Percentiles rank a stretch among this genome's conserved stretches.
These are phyloP conservation scores for Stachybotrys echinatus DNA, from an alignment of 2,329 filamentous ascomycete genomes.

Conservation along the genomic window DNA sequence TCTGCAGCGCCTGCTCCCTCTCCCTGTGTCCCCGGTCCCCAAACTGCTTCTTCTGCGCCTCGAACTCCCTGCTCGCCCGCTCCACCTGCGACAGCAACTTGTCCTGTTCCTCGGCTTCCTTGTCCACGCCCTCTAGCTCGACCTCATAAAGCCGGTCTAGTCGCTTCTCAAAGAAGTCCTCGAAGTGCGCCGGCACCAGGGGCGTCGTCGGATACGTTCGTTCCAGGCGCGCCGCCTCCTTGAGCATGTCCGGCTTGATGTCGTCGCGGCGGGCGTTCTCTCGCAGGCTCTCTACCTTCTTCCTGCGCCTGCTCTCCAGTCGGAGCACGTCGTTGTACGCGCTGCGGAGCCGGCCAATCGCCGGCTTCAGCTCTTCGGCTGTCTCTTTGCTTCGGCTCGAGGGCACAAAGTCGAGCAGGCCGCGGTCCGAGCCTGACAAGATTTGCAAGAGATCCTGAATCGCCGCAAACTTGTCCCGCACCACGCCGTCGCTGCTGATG, in stretches of 20 bases:
- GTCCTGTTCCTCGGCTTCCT: slow-evolving; percentile 73
- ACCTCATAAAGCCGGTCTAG: slow-evolving; percentile 71
- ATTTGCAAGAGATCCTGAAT: slow-evolving; percentile 71
- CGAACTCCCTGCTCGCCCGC: slow-evolving; percentile 74
- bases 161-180: slow-evolving; percentile 80
- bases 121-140: slow-evolving; percentile 65
- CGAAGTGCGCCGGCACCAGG: slow-evolving; percentile 85
- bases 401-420: slow-evolving; percentile 83
- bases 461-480: slow-evolving; percentile 72
- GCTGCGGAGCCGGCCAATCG: slow-evolving; percentile 70
- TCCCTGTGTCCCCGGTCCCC: slow-evolving; percentile 60
- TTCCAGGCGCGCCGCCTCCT: slow-evolving; percentile 79
- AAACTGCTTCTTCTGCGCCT: slow-evolving; percentile 61
- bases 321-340: slow-evolving; percentile 80
- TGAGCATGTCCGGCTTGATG: slow-evolving; percentile 77
- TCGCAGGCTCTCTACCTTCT: slow-evolving; percentile 72
- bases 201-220: slow-evolving; percentile 78
- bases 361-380: slow-evolving; percentile 73
- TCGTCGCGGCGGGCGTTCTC: slow-evolving; percentile 83
- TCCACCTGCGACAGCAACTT: slow-evolving; percentile 63
- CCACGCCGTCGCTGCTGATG: slow-evolving; percentile 50
- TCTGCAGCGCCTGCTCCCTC: slow-evolving; percentile 81
- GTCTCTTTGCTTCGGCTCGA: slow-evolving; percentile 75
- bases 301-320: slow-evolving; percentile 73
- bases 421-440: slow-evolving; percentile 72